Evolutionary conservation across 805 yeast genomes (phyloP).

Genomic region (Teunomyces tritomae): DNA sequence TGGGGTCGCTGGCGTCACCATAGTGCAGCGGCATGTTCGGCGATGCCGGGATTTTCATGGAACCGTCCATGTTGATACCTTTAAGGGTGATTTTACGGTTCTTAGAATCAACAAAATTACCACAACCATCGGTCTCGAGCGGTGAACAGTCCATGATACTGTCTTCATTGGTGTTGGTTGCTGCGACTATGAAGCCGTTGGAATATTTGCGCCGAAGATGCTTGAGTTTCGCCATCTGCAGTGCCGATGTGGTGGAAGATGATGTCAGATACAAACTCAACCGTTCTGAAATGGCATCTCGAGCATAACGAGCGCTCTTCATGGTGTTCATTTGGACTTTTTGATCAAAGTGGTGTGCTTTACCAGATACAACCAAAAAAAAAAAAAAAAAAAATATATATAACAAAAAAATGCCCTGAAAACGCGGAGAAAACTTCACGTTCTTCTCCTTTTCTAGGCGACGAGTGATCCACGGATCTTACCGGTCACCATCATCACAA

Average conservation of each 20-base stretch:
- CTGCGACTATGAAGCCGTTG: conserved; percentile 14
- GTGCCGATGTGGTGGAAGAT: conserved; percentile 18
- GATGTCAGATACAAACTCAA: conserved; percentile 27
- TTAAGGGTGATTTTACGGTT: conserved; percentile 65
- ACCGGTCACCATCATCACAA: background rate
- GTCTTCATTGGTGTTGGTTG: conserved; percentile 4
- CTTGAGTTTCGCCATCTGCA: conserved; percentile 20
- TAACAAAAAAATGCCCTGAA: background rate
- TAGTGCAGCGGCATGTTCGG: conserved; percentile 49
- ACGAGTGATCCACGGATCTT: background rate
- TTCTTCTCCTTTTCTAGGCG: background rate
- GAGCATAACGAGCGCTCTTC: conserved; percentile 23
- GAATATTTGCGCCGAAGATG: conserved; percentile 25
- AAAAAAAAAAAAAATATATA: background rate
- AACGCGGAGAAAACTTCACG: conserved; percentile 1
- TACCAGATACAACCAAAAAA: background rate
- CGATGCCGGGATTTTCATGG: conserved; percentile 62
- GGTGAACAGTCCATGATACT: conserved; percentile 18
- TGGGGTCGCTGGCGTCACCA: conserved; percentile 33
- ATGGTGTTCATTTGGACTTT: conserved; percentile 5
- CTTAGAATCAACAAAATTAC: conserved; percentile 55
- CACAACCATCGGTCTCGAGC: conserved; percentile 41
- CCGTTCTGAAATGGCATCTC: conserved; percentile 31
- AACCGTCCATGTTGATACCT: conserved; percentile 81
- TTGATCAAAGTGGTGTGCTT: background rate